Evolutionary conservation across 2,329 filamentous ascomycete genomes (phyloP), one percentile per base, ranked within the genome.

Genomic region (Phaeosphaeria sp.): DNA sequence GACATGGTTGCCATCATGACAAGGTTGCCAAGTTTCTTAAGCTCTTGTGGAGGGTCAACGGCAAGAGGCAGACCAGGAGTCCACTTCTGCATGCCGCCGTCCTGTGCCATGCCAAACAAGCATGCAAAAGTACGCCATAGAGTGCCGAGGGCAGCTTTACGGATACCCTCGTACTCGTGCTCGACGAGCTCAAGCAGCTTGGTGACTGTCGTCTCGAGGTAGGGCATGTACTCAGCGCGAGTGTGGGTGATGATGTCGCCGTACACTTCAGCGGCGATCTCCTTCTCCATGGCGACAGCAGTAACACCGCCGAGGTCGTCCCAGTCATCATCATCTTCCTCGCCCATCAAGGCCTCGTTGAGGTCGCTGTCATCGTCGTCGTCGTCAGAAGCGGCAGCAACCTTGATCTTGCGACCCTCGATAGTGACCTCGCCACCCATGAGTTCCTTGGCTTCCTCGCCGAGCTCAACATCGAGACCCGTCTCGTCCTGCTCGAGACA

Each of bases 211-310:
- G 92, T 90, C 81, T 97, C 89, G 62, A 97, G 90, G 78, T 94
- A 97, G 5, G 91, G 89, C 65, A 96, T 85, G 76, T 87, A 92
- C 66, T 90, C 86, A 72, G 87, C 86, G 77, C 92, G 93, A 48
- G 92, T 92, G 81, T 96, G 89, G 47, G 91, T 90, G 71, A 98
- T 89, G 61, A 99, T 88, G 73, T 99, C 95, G 64, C 93, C 95
- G 36, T 97, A 86, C 6, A 97, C 93, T 78, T 99, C 95, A 46
- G 97, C 88, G 39, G 95, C 94, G 69, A 98, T 96, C 80, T 99
- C 95, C 81, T 98, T 97, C 84, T 98, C 95, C 70, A 97, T 87
- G 22, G 94, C 92, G 54, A 97, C 87, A 52, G 93, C 92, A 23
- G 92, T 96, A 61, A 96, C 91, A 50, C 92, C 92, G 56, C 88